Conservation (phyloP, 768 basidiomycete species). For the Hygrophorus russula region DNA sequence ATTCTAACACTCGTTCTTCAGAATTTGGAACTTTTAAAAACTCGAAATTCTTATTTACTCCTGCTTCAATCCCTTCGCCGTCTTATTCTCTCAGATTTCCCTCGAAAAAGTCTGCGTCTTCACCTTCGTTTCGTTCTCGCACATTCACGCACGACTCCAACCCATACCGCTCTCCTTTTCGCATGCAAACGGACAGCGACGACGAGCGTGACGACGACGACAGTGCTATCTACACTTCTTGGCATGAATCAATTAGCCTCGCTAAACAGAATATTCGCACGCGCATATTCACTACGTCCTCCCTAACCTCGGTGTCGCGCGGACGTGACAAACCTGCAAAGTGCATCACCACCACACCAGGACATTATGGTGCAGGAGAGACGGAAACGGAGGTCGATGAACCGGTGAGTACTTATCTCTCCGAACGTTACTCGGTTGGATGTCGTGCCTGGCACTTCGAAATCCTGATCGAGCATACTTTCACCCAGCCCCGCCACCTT, state of each 20-base stretch:
- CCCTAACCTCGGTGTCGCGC: slow-evolving; percentile 8
- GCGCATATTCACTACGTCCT: slow-evolving; percentile 20
- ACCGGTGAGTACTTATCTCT: slow-evolving; percentile 37
- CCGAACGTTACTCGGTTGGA: not conserved
- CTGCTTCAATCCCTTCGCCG: slow-evolving; percentile 15
- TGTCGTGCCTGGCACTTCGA: too few relatives aligned
- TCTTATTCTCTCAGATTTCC: slow-evolving; percentile 9
- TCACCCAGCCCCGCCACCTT: slow-evolving; percentile 49
- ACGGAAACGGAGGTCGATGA: slow-evolving; percentile 76
- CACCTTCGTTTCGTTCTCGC: slow-evolving; percentile 12
- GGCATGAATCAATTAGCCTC: slow-evolving; percentile 8
- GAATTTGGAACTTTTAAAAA: not conserved
- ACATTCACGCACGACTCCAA: slow-evolving; percentile 7
- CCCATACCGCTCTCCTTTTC: not conserved
- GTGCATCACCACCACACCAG: slow-evolving; percentile 52
- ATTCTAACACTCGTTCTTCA: not conserved
- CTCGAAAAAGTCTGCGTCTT: slow-evolving; percentile 14
- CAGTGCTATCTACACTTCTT: slow-evolving; percentile 20
- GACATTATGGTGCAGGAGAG: slow-evolving; percentile 53
- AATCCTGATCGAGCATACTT: not conserved
- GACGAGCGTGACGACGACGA: slow-evolving; percentile 21
- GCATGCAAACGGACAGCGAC: slow-evolving; percentile 21
- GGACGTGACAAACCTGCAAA: slow-evolving; percentile 17
- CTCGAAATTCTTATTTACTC: slow-evolving; percentile 13
- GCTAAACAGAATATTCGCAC: slow-evolving; percentile 15